A percentile compares a stretch with the other conserved stretches of the same genome.
phyloP scores from a whole-genome alignment of 1,284 basidiomycete genomes.

The Microbotryomycetes sp. region DNA sequence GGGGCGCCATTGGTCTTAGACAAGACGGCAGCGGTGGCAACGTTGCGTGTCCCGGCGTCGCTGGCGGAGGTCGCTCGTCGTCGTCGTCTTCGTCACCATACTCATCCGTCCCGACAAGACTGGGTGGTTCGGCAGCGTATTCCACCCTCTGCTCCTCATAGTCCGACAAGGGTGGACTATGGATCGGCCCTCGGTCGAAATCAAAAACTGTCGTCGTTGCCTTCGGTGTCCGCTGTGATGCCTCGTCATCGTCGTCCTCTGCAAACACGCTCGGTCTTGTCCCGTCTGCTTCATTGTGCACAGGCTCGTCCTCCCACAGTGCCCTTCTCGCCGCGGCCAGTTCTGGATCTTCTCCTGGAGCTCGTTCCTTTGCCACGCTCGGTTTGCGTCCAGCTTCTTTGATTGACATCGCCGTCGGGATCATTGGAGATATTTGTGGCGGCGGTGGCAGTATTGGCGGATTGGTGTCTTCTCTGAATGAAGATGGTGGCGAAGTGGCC shows the following conservation, averaged over 20 bases:
- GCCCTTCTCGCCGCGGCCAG: constrained; percentile 26
- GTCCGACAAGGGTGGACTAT: background rate
- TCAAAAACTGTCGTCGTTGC: background rate
- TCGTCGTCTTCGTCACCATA: background rate
- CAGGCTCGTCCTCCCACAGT: constrained; percentile 21
- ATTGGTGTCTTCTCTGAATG: background rate
- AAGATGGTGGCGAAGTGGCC: background rate
- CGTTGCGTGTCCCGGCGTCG: background rate
- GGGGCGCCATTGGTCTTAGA: background rate
- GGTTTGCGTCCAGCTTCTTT: constrained; percentile 4
- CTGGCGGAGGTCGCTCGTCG: background rate
- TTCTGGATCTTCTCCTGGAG: constrained; percentile 24
- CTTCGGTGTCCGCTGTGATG: background rate
- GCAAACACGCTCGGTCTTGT: background rate
- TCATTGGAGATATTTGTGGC: too few species aligned
- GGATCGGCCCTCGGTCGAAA: too few species aligned
- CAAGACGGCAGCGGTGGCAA: background rate
- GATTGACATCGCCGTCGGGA: background rate
- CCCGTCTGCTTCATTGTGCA: too few species aligned
- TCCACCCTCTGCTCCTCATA: background rate
- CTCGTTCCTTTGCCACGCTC: constrained; percentile 12
- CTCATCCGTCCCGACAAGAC: too few species aligned
- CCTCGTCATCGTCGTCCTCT: constrained; percentile 4
- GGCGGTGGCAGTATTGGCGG: background rate
- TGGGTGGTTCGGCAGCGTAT: background rate